Evolutionary conservation across 2,329 filamentous ascomycete species (phyloP), one percentile per base, ranked within the genome.

Genomic region (Thielaviopsis musarum): DNA sequence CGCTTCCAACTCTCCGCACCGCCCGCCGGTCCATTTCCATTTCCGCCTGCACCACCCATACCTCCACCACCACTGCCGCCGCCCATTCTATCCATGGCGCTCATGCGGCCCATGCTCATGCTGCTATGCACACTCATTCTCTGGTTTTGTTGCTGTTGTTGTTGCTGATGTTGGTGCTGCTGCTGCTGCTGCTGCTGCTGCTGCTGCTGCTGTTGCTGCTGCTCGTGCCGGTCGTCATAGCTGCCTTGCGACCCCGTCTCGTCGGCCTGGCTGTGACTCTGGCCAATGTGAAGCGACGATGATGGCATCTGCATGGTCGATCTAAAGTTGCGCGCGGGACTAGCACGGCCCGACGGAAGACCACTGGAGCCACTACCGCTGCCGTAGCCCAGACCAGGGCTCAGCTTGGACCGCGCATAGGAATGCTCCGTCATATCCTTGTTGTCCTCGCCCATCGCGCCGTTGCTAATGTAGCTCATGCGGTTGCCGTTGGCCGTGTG

Each of bases 1-100:
- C 93, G 79, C 74, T 91, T 94, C 93, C 93, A 98, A 69, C 91
- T 97, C 74, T 98, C 93, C 19, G 84, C 83, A 0, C 83, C 83
- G 54, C 59, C 59, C 51, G 52, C 52, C 45, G 52, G 56, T 19
- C 54, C 38, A 7, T 21, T 41, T 48, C 54, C 54, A 21, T 45
- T 22, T 22, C 56, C 41, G 1, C 28, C 56, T 15, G 51, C 56
- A 51, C 56, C 57, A 26, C 49, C 45, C 54, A 22, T 51, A 34
- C 57, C 57, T 52, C 49, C 57, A n/a, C 26, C 56, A 30, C 41
- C 58, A 48, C 22, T 48, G 15, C 41, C 41, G 24, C 57, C 56
- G 21, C 56, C 49, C 28, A 52, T 54, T 52, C 60, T 24, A 38
- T 52, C 15, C 13, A 49, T 49, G 5, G 21, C 51, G 17, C 48